phyloP scores from a whole-genome alignment of 2,329 filamentous ascomycete species.

The Talaromyces sp. region DNA sequence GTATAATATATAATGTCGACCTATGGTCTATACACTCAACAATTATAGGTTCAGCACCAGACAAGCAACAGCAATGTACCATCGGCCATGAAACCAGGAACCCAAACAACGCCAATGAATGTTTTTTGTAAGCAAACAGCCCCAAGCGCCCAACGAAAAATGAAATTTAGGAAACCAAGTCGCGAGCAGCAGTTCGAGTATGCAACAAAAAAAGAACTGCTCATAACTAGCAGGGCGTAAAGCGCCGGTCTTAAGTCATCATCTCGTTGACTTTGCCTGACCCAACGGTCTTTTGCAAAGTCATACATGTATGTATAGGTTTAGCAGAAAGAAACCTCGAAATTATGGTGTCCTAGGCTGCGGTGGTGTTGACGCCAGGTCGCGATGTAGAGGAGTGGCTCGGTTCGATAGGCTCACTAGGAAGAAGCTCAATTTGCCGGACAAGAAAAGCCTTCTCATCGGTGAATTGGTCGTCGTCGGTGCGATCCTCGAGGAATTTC shows the following conservation, averaged over 20 bases:
- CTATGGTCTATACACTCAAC: not conserved
- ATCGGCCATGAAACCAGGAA: not conserved
- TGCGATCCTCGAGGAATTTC: conserved; percentile 88
- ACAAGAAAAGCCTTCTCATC: conserved; percentile 97
- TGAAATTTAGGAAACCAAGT: not conserved
- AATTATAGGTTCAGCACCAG: not conserved
- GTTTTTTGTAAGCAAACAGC: not conserved
- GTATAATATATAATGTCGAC: not conserved
- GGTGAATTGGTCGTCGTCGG: conserved; percentile 96
- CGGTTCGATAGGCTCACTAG: conserved; percentile 41
- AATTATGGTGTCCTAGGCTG: conserved; percentile 22
- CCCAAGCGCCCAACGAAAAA: conserved; percentile 6
- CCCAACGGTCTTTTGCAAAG: not conserved
- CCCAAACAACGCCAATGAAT: conserved; percentile 7
- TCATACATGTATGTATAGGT: not conserved
- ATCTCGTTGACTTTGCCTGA: not conserved
- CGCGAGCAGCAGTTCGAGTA: not conserved
- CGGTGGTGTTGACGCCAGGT: conserved; percentile 22
- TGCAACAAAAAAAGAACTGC: not conserved
- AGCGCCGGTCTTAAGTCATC: not conserved
- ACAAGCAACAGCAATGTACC: not conserved
- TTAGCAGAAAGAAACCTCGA: not conserved
- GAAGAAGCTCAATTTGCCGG: conserved; percentile 71
- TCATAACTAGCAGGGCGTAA: not conserved
- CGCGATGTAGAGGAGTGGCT: conserved; percentile 26